phyloP scores from a whole-genome alignment of 139 green algal species.

The Zygnema circumcarinatum region DNA sequence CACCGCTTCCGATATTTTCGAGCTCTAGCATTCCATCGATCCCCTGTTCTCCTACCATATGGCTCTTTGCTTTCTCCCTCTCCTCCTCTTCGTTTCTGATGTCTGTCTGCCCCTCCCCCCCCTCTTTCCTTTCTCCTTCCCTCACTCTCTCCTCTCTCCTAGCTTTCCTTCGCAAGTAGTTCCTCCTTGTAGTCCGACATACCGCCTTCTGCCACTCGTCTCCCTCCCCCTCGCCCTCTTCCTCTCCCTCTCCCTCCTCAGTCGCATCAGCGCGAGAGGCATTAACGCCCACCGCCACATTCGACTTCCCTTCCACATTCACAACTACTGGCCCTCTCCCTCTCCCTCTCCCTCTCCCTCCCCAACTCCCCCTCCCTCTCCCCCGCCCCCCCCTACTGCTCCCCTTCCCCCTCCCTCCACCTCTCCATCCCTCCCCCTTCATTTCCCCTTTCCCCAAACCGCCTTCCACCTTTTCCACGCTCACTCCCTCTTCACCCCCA shows the following conservation, averaged over 20 bases:
- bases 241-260: constrained; percentile 15
- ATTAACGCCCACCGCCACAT: constrained; percentile 11
- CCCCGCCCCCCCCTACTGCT: neutral
- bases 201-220: constrained; percentile 33
- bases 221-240: constrained; percentile 14
- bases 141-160: neutral
- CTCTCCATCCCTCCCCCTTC: neutral
- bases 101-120: too few species aligned
- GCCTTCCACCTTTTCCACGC: too few species aligned
- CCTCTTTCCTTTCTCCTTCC: neutral
- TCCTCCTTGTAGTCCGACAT: constrained; percentile 14
- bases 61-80: neutral
- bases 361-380: neutral
- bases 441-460: too few species aligned
- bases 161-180: neutral
- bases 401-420: neutral
- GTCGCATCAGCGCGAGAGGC: constrained; percentile 17
- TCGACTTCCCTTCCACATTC: neutral
- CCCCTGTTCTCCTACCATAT: neutral
- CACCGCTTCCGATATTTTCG: too few species aligned
- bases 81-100: too few species aligned
- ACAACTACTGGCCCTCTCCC: neutral
- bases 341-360: constrained; percentile 5
- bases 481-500: neutral
- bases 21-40: neutral